Evolutionary conservation across 495 filamentous ascomycete species (phyloP).

Genomic region (Talaromyces nanjingensis): DNA sequence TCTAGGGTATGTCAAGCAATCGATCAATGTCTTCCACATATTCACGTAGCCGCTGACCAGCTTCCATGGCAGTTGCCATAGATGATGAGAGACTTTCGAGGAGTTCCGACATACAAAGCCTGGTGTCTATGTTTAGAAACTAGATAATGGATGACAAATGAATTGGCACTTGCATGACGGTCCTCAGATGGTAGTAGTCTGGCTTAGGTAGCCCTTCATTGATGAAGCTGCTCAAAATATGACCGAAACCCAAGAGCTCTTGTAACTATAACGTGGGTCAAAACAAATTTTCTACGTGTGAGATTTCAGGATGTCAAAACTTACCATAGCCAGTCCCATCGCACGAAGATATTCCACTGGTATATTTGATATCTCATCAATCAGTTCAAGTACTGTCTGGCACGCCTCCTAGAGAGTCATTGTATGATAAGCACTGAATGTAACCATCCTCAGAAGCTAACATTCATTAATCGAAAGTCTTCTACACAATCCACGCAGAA

Average conservation of each 20-base stretch:
- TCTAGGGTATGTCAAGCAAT: neutral
- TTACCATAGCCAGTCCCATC: conserved; percentile 23
- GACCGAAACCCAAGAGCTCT: neutral
- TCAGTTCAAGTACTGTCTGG: neutral
- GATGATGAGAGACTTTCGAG: neutral
- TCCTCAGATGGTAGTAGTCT: neutral
- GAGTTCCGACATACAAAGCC: neutral
- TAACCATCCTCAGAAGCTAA: neutral
- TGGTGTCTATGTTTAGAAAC: neutral
- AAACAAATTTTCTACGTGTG: neutral
- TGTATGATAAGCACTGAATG: neutral
- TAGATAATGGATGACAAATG: too few species aligned
- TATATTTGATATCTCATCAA: neutral
- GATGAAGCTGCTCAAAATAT: neutral
- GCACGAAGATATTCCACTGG: conserved; percentile 2
- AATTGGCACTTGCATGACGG: neutral
- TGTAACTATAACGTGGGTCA: neutral
- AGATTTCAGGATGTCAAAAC: neutral
- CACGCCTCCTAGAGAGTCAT: neutral
- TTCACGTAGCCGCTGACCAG: neutral
- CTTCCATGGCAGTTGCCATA: neutral
- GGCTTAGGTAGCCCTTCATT: neutral
- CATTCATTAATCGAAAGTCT: neutral
- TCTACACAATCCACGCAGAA: too few species aligned
- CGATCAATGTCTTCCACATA: conserved; percentile 2